A percentile compares a stretch with the other conserved stretches of the same genome.
Conservation (phyloP, 495 filamentous ascomycete genomes). For the Hypomontagnella submonticulosa region DNA sequence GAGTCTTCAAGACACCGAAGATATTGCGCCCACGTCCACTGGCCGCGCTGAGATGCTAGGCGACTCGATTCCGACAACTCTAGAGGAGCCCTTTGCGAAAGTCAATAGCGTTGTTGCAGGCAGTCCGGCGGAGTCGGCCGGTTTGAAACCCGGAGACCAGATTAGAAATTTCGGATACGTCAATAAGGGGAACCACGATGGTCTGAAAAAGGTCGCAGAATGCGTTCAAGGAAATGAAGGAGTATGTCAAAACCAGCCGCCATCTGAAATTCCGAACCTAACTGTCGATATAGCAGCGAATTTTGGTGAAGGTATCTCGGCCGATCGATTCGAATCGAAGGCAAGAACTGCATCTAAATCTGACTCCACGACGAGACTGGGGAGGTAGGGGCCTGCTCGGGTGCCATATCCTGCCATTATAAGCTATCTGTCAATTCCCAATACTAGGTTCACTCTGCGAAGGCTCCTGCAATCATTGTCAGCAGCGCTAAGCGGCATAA, state of each 20-base stretch:
- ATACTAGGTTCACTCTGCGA: background rate
- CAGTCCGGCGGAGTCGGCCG: slow-evolving; percentile 87
- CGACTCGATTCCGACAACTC: slow-evolving; percentile 52
- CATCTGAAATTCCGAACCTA: slow-evolving; percentile 14
- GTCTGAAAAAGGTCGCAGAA: slow-evolving; percentile 83
- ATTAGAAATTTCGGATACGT: slow-evolving; percentile 86
- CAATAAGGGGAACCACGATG: slow-evolving; percentile 85
- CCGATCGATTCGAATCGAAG: slow-evolving; percentile 53
- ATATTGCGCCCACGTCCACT: slow-evolving; percentile 31
- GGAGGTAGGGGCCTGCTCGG: slow-evolving; percentile 88
- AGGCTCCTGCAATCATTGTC: background rate
- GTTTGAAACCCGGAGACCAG: slow-evolving; percentile 83
- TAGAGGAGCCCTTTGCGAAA: slow-evolving; percentile 84
- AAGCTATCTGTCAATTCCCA: slow-evolving; percentile 11
- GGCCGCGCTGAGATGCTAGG: slow-evolving; percentile 44
- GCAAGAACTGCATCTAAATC: slow-evolving; percentile 71
- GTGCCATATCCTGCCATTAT: slow-evolving; percentile 86
- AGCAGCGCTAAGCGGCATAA: background rate
- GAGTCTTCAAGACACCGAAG: slow-evolving; percentile 52
- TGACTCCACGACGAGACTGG: slow-evolving; percentile 83
- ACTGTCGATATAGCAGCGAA: slow-evolving; percentile 63
- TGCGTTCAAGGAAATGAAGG: slow-evolving; percentile 88
- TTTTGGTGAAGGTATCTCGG: slow-evolving; percentile 76
- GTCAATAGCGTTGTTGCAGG: slow-evolving; percentile 82
- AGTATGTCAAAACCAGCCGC: slow-evolving; percentile 64